Evolutionary conservation across 331 rosid genomes (phyloP), one percentile per base, ranked within the genome.

Genomic region (Malus hybrid): DNA sequence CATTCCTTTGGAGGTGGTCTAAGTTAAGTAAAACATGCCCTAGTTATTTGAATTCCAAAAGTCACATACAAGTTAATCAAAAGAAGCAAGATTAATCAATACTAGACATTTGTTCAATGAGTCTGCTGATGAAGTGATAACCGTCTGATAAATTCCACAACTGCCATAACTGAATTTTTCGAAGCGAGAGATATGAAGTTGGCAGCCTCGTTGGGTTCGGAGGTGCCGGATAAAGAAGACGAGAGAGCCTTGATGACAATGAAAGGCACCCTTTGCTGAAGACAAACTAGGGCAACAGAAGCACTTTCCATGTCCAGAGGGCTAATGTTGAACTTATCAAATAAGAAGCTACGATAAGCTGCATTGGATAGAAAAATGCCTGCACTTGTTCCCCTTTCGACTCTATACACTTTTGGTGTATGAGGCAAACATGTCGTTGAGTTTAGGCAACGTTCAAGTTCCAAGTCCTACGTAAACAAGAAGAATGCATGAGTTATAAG

Each of bases 261-360:
- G 81, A 86, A 86, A 7, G 93, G 86, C 20, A 69, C 55, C 62
- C 34, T 83, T 48, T 90, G 91, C 56, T 88, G 91, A 6, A 64
- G 59, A 75, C 88, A 80, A 6, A 86, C 44, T 6, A 90, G 80
- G 4, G 93, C 93, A n/a, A 88, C 90, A 0, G 90, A 65, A 3
- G 96, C 93, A 61, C 88, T 85, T 76, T 88, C 96, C 93, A 88
- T 90, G 79, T 88, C 91, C 1, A 86, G 78, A 0, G 88, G 87
- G 29, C 86, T 82, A 4, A 85, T 77, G 1, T 78, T 61, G 76
- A 90, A 90, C 28, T 86, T 81, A 1, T 79, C 20, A 46, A 61
- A 46, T 4, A 90, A 65, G 85, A 90, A 90, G 28, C 65, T 67
- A 6, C 91, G 63, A 46, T 83, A 90, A 11, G 92, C 89, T 4